phyloP scores from a whole-genome alignment of 139 green algal species.

The Eudorina sp. region DNA sequence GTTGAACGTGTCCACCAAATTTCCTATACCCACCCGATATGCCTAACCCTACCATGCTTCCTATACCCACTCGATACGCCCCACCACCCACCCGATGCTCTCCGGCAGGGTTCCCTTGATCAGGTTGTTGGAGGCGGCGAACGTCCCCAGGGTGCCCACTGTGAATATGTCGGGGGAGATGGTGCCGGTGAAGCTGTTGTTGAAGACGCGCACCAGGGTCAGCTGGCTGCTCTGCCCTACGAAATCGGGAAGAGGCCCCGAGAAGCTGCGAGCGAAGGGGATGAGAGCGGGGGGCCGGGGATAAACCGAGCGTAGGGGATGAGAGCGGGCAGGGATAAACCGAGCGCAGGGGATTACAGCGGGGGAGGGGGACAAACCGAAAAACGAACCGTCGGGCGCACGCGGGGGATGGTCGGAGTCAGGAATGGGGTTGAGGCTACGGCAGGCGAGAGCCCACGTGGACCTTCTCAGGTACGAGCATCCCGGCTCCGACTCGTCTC shows the following conservation, averaged over 20 bases:
- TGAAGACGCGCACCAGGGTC: neutral
- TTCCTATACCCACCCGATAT: no score
- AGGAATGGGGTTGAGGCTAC: no score
- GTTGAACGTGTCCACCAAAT: no score
- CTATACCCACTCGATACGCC: no score
- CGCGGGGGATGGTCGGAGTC: no score
- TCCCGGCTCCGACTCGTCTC: no score
- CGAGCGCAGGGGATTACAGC: no score
- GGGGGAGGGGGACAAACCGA: neutral
- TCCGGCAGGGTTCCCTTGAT: conserved; percentile 26
- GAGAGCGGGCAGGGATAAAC: neutral
- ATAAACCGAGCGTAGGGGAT: neutral
- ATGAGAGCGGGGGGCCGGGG: neutral
- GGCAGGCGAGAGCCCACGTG: no score
- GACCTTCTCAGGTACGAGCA: no score
- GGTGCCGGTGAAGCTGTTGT: conserved; percentile 40
- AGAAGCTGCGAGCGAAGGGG: conserved; percentile 15
- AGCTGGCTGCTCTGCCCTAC: conserved; percentile 33
- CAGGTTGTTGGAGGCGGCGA: conserved; percentile 27
- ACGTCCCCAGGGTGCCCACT: conserved; percentile 4
- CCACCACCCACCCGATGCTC: conserved; percentile 21
- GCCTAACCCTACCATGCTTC: no score
- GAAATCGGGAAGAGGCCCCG: conserved; percentile 4
- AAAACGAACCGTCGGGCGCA: no score
- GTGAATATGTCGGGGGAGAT: conserved; percentile 32